Conservation (phyloP, 345 rosid genomes). For the Corchorus olitorius region DNA sequence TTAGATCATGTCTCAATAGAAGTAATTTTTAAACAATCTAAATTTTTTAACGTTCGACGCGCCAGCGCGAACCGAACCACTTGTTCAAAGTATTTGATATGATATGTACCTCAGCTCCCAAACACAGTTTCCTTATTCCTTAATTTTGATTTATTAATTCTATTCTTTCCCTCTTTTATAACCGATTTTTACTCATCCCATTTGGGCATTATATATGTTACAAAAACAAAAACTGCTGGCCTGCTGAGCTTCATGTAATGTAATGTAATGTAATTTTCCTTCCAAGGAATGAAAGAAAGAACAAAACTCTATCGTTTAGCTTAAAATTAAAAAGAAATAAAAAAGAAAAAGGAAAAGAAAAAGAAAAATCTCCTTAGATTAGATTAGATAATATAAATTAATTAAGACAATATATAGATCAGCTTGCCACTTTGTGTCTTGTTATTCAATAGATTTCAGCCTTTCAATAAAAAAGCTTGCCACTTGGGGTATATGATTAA, state of each 20-base stretch:
- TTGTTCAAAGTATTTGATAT: no score
- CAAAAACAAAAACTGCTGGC: background rate
- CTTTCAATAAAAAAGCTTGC: no score
- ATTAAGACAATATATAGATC: background rate
- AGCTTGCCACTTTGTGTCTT: no score
- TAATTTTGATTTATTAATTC: no score
- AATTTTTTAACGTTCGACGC: no score
- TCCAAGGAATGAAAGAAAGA: background rate
- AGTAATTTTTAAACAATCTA: no score
- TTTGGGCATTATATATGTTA: no score
- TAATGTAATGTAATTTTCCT: background rate
- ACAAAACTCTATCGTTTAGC: background rate
- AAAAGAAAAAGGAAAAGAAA: background rate
- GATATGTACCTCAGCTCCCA: constrained; percentile 8
- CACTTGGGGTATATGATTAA: no score
- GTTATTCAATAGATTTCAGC: no score
- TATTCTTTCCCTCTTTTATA: no score
- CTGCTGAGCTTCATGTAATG: background rate
- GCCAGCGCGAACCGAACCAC: no score
- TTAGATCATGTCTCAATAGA: no score
- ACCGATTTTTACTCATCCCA: background rate
- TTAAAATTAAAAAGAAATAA: background rate
- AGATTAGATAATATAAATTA: background rate
- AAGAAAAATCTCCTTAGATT: background rate
- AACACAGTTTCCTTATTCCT: background rate